A percentile compares a stretch with the other conserved stretches of the same genome.
Evolutionary conservation across 805 yeast species (phyloP).

Genomic region (Nakazawaea pomicola): DNA sequence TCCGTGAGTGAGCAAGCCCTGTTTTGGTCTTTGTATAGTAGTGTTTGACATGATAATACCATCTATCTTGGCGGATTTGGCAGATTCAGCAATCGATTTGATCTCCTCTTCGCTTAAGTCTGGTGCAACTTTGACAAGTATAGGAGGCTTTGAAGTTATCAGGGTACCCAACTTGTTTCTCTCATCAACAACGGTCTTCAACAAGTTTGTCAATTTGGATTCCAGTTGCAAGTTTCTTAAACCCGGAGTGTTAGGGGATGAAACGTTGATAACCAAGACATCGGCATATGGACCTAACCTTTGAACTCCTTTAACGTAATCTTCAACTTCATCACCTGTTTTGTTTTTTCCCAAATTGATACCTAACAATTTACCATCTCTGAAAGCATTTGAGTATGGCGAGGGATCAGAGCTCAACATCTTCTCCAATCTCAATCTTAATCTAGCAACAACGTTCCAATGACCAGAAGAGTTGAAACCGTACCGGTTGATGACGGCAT

Average conservation of each 20-base stretch:
- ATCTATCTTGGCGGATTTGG: constrained; percentile 72
- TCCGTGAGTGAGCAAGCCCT: constrained; percentile 43
- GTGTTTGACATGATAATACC: constrained; percentile 93
- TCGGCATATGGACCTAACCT: constrained; percentile 83
- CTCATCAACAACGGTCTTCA: constrained; percentile 63
- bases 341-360: constrained; percentile 92
- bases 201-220: constrained; percentile 60
- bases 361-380: constrained; percentile 63
- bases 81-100: constrained; percentile 74
- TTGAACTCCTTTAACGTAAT: constrained; percentile 80
- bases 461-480: constrained; percentile 95
- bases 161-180: constrained; percentile 46
- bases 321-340: constrained; percentile 83
- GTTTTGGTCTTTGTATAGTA: constrained; percentile 74
- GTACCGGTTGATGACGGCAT: constrained; percentile 89
- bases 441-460: constrained; percentile 60
- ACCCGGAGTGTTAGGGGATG: constrained; percentile 96
- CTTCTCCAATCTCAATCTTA: constrained; percentile 56
- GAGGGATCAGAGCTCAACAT: constrained; percentile 23
- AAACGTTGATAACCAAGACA: constrained; percentile 83
- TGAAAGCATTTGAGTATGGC: constrained; percentile 43
- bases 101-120: constrained; percentile 81
- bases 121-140: constrained; percentile 90
- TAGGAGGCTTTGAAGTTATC: constrained; percentile 55
- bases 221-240: constrained; percentile 82